Evolutionary conservation across 345 rosid species (phyloP).

Genomic region (Camelina laxa): DNA sequence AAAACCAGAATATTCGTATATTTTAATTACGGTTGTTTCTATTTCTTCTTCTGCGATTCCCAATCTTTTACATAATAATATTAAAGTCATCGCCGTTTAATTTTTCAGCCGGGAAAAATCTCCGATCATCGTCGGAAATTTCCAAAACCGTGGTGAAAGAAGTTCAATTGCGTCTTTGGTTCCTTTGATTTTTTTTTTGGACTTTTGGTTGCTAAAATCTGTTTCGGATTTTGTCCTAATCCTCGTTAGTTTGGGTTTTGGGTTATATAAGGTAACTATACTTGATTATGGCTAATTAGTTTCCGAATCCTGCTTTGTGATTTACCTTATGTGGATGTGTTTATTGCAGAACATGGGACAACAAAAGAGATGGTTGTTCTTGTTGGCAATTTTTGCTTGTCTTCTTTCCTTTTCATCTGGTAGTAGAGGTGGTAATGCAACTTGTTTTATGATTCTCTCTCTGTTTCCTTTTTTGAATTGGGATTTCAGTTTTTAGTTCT

Average conservation of each 20-base stretch:
- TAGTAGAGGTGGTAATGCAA: constrained; percentile 53
- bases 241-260: not conserved
- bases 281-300: not conserved
- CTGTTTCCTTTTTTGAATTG: constrained; percentile 2
- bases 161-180: constrained; percentile 4
- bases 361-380: constrained; percentile 44
- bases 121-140: constrained; percentile 21
- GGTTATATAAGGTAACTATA: not conserved
- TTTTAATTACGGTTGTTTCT: not conserved
- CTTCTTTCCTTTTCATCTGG: constrained; percentile 46
- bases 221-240: not conserved
- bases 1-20: constrained; percentile 18
- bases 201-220: constrained; percentile 9
- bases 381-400: constrained; percentile 42
- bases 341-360: constrained; percentile 54
- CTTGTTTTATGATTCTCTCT: constrained; percentile 1
- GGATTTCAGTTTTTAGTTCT: not conserved
- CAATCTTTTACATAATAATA: too few relatives aligned
- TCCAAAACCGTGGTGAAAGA: not conserved
- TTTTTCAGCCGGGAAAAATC: not conserved
- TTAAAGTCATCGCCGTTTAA: too few relatives aligned
- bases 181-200: not conserved
- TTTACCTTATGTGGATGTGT: not conserved
- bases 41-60: too few relatives aligned
- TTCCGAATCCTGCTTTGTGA: not conserved